These are phyloP conservation scores for Cnidoscolus chayamansa DNA, from an alignment of 441 rosid species.

Conservation along the genomic window DNA sequence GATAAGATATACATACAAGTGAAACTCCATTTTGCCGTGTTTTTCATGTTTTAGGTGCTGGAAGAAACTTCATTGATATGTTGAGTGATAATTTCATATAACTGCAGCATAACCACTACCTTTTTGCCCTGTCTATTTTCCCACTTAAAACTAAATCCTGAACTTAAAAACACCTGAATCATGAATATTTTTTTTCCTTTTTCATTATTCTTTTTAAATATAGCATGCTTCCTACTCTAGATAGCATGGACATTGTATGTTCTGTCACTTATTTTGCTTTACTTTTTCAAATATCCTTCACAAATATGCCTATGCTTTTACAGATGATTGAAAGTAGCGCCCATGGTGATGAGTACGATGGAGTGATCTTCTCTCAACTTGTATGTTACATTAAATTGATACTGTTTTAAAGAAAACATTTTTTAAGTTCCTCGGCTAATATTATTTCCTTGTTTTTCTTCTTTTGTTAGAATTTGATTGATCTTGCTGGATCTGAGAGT, in stretches of 20 bases:
- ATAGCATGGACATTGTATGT: neutral
- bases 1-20: neutral
- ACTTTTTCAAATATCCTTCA: constrained; percentile 13
- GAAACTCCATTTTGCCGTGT: neutral
- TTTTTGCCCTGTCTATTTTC: too few relatives aligned
- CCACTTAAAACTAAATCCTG: neutral
- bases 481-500: constrained; percentile 99
- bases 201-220: neutral
- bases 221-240: neutral
- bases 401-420: constrained; percentile 15
- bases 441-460: constrained; percentile 15
- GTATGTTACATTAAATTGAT: constrained; percentile 43
- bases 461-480: constrained; percentile 82
- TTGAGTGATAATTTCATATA: neutral
- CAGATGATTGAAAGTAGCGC: constrained; percentile 99
- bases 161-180: neutral
- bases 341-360: constrained; percentile 95
- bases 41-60: neutral
- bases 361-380: constrained; percentile 98
- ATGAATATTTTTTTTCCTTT: neutral
- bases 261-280: neutral
- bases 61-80: neutral
- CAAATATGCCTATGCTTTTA: constrained; percentile 30
- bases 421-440: constrained; percentile 22
- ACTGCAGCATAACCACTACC: neutral